phyloP scores from a whole-genome alignment of 345 rosid genomes.

The Hibiscus mutabilis region DNA sequence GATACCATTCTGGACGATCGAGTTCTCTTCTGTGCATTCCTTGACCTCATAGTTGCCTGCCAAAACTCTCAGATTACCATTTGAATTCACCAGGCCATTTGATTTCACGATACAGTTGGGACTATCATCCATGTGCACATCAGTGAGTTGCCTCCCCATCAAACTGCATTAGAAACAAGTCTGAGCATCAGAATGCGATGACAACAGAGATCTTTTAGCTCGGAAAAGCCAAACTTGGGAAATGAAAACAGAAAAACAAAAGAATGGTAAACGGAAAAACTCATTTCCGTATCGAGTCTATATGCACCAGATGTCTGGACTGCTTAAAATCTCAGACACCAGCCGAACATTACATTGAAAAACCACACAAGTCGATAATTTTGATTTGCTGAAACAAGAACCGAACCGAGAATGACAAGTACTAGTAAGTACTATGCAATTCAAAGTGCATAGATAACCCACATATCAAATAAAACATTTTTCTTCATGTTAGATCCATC shows the following conservation, averaged over 20 bases:
- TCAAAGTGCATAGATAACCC: not conserved
- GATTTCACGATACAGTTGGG: constrained; percentile 33
- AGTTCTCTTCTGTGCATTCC: constrained; percentile 39
- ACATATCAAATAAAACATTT: not conserved
- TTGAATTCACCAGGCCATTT: constrained; percentile 29
- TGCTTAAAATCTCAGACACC: not conserved
- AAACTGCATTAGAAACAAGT: constrained; percentile 32
- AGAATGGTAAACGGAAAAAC: not conserved
- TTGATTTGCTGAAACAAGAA: not conserved
- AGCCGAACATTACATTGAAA: not conserved
- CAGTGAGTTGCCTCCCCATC: constrained; percentile 73
- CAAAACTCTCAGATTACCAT: constrained; percentile 41
- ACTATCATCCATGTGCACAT: constrained; percentile 55
- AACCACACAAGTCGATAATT: not conserved
- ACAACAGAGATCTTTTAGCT: constrained; percentile 4
- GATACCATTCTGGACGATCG: constrained; percentile 27
- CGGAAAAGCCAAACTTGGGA: not conserved
- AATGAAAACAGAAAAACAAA: not conserved
- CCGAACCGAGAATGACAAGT: not conserved
- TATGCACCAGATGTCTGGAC: not conserved
- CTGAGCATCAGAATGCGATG: constrained; percentile 4
- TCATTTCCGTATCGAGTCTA: not conserved
- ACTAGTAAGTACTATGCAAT: not conserved
- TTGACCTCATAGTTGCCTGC: constrained; percentile 47
- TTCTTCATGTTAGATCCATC: constrained; percentile 1